Conservation (phyloP, 2,329 filamentous ascomycete genomes). For the Escovopsis sp. region DNA sequence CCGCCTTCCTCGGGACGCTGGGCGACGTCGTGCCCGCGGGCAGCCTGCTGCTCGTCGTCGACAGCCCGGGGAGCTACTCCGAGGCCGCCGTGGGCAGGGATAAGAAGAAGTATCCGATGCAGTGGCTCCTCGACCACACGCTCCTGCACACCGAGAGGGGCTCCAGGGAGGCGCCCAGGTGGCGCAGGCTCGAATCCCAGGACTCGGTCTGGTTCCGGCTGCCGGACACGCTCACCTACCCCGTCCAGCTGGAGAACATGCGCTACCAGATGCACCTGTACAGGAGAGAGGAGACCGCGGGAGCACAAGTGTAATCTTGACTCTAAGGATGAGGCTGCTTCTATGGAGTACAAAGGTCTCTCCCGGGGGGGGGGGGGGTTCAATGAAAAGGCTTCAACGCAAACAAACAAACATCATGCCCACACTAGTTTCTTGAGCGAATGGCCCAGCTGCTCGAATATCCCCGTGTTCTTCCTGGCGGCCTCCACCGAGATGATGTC, state of each 20-base stretch:
- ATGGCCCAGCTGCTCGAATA: conserved; percentile 78
- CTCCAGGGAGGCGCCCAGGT: conserved; percentile 24
- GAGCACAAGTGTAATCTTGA: no score
- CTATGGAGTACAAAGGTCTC: neutral
- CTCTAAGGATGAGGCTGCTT: neutral
- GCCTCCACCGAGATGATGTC: conserved; percentile 76
- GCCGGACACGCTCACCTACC: conserved; percentile 52
- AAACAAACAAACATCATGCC: conserved; percentile 29
- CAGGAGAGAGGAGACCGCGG: conserved; percentile 15
- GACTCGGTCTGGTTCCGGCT: conserved; percentile 81
- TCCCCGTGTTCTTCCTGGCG: conserved; percentile 72
- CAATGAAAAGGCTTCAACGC: neutral
- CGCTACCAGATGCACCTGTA: conserved; percentile 87
- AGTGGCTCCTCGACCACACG: conserved; percentile 78
- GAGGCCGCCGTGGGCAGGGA: conserved; percentile 55
- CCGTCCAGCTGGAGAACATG: conserved; percentile 86
- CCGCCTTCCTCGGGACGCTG: conserved; percentile 56
- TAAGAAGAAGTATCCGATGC: conserved; percentile 70
- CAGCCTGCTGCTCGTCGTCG: conserved; percentile 67
- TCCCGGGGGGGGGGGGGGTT: no score
- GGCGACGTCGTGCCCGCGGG: conserved; percentile 42
- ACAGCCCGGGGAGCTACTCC: conserved; percentile 89
- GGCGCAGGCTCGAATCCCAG: conserved; percentile 61
- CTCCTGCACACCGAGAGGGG: conserved; percentile 33
- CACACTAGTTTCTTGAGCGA: conserved; percentile 90